Base-by-base conservation (phyloP, 495 filamentous ascomycete species). In the Neurospora africana region DNA sequence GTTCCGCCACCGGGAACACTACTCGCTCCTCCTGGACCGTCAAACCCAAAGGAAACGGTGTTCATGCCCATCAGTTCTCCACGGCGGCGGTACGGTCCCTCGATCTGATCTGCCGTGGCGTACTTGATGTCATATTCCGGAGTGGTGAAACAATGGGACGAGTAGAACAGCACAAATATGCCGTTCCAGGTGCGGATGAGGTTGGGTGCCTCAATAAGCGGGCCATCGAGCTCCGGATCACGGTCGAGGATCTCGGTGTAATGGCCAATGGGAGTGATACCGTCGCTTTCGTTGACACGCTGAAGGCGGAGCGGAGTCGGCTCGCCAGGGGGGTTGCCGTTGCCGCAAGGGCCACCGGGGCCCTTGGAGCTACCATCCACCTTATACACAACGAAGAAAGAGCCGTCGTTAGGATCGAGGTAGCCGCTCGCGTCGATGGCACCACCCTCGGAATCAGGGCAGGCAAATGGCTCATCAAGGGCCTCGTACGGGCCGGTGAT, bases 241-340 rank as follows among this genome's bases (percentile, higher is more conserved):
- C 89, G 86, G 75, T 88, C 85, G 4, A 91, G 79, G n/a, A 91
- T 81, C 73, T 81, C 73, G 36, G 86, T 79, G 0, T 87, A 73
- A 19, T 84, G 77, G 3, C 86, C 89, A 15, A 87, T 75, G 3
- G 78, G 80, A 1, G 86, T 89, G 38, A 86, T 72, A 0, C 84
- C 89, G 71, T 91, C 86, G 9, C 68, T 68, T 33, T 69, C 79
- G 23, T 74, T 40, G 6, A 90, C 82, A 71, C 85, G 77, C 73
- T 91, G 89, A 5, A 91, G 80, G 79, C 88, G 81, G 68, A 91
- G 83, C 0, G 89, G 89, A 1, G 89, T 91, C 3, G 83, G 75
- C 5, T 81, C 78, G 8, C 86, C 81, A 1, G 87, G 85, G 4
- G 75, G 72, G 17, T 83, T 75, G 17, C 80, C 81, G 76, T 89